Base-by-base conservation (phyloP, 2,329 filamentous ascomycete genomes). In the Exophiala dermatitidis region DNA sequence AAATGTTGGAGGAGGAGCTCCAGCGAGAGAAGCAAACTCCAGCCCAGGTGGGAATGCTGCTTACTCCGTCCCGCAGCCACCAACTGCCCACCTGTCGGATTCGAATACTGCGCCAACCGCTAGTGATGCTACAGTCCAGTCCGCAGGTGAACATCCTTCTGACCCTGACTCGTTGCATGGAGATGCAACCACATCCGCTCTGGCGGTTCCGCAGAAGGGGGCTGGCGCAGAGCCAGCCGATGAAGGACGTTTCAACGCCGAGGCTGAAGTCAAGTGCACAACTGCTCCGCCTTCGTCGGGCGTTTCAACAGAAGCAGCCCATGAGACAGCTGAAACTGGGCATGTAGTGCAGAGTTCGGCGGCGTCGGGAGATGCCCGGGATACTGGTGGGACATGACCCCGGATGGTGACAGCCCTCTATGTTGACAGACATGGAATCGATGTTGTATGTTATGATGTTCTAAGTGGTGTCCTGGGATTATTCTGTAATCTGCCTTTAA, bases 1-100 rank as follows among this genome's bases (percentile, higher is more conserved):
- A 19, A 19, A 19, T 19, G 19, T 19, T 19, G 19, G 19, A 19
- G 19, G 19, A 19, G 19, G 19, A 8, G 43, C 51, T n/a, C 41
- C 52, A 48, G 57, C 60, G 48, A 46, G 31, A 10, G 53, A 56
- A 9, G 8, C 34, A 3, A 31, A 48, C 26, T 31, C 48, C 7
- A 57, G 42, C 32, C 48, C 41, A 7, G 30, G 36, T 19, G 33
- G 10, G 2, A 31, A 48, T 26, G 30, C 26, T 19, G 31, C 46
- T 30, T 12, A 48, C 32, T 26, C 50, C n/a, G 19, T 36, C 31
- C 46, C 43, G 4, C 51, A 48, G 7, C 40, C 51, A 29, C 42
- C 48, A 3, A 12, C 44, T 6, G n/a, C 34, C 2, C 52, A 52
- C 37, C 34, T 33, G 28, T 45, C 48, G n/a, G 33, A 51, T 12